These are phyloP conservation scores for Urochloa ruziziensis DNA, from an alignment of 176 grass and related monocot genomes.

Conservation along the genomic window DNA sequence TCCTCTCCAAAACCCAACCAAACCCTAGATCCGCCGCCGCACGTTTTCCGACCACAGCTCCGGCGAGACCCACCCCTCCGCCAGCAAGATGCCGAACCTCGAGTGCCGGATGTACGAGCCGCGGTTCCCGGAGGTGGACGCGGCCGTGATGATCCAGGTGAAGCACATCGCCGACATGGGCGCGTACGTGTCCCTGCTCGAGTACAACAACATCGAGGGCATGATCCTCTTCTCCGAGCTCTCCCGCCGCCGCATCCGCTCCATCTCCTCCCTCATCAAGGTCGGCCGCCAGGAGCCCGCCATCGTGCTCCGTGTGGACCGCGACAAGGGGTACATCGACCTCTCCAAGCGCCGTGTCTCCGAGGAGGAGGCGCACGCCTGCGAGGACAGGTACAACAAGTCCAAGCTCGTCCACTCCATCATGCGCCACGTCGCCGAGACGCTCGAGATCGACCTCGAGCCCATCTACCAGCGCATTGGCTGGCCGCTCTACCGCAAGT, in stretches of 20 bases:
- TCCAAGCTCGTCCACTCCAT: conserved; percentile 97
- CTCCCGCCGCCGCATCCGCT: conserved; percentile 87
- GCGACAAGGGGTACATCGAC: conserved; percentile 92
- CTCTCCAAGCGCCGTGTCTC: conserved; percentile 95
- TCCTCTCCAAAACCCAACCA: conserved; percentile 28
- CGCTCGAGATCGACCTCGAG: conserved; percentile 79
- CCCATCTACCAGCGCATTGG: conserved; percentile 72
- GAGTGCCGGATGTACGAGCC: conserved; percentile 92
- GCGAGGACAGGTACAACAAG: conserved; percentile 95
- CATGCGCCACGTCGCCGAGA: conserved; percentile 98
- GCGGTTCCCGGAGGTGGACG: conserved; percentile 83
- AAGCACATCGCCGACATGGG: conserved; percentile 97
- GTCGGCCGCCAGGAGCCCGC: conserved; percentile 96
- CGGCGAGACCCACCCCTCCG: background rate
- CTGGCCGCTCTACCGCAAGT: conserved; percentile 92
- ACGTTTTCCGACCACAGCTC: background rate
- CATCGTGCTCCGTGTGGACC: conserved; percentile 93
- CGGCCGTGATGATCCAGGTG: conserved; percentile 95
- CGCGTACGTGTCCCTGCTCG: conserved; percentile 86
- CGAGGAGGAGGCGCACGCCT: conserved; percentile 82
- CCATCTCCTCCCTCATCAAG: conserved; percentile 90
- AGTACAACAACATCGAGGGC: conserved; percentile 98
- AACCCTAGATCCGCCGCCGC: conserved; percentile 47
- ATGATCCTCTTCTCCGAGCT: conserved; percentile 99
- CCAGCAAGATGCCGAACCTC: conserved; percentile 55